phyloP scores from a whole-genome alignment of 257 asterid species.

The Capsicum rhomboideum region DNA sequence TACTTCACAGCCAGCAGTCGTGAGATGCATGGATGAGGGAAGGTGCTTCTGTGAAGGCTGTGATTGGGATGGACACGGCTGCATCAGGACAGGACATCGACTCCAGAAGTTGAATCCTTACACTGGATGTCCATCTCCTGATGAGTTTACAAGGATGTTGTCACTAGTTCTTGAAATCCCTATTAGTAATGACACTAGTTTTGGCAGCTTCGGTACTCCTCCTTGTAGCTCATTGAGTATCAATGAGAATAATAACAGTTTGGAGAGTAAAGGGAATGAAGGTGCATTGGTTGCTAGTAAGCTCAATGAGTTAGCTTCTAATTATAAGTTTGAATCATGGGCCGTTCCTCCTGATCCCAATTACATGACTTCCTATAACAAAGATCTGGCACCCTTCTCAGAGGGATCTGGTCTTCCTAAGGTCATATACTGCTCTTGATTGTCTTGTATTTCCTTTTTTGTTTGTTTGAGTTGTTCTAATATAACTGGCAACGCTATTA shows the following conservation, averaged over 20 bases:
- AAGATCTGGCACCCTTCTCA: slow-evolving; percentile 25
- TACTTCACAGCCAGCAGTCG: slow-evolving; percentile 38
- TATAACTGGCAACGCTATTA: background rate
- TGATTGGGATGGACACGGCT: slow-evolving; percentile 30
- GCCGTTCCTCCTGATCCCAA: slow-evolving; percentile 14
- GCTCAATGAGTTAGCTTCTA: background rate
- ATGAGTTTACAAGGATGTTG: slow-evolving; percentile 45
- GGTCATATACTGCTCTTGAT: slow-evolving; percentile 25
- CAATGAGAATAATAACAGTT: slow-evolving; percentile 7
- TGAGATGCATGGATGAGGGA: slow-evolving; percentile 50
- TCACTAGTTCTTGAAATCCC: slow-evolving; percentile 31
- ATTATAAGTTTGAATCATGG: background rate
- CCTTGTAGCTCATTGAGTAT: background rate
- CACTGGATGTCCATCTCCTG: slow-evolving; percentile 39
- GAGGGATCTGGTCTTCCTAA: slow-evolving; percentile 30
- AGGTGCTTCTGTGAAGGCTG: slow-evolving; percentile 43
- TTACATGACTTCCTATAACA: slow-evolving; percentile 1
- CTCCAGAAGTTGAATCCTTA: slow-evolving; percentile 27
- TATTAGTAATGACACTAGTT: background rate
- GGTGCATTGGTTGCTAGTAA: slow-evolving; percentile 6
- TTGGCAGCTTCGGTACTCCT: background rate
- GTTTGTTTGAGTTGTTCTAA: background rate
- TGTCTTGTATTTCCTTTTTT: slow-evolving; percentile 1
- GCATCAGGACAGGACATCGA: slow-evolving; percentile 37
- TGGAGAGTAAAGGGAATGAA: slow-evolving; percentile 2